These are phyloP conservation scores for Ogataea ramenticola DNA, from an alignment of 805 yeast species.

Conservation along the genomic window DNA sequence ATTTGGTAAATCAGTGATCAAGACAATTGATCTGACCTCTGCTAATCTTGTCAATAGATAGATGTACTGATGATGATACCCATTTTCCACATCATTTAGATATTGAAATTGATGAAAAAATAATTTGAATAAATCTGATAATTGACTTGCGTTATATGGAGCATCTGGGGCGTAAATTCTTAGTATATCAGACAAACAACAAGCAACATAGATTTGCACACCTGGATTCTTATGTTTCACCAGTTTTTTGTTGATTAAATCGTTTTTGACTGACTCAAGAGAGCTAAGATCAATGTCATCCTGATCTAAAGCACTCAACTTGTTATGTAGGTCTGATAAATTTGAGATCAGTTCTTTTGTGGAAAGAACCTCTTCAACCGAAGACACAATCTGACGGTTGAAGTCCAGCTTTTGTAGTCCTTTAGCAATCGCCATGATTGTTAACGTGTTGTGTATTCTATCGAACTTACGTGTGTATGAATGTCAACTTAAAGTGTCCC, in stretches of 20 bases:
- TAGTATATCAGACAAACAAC: conserved; percentile 69
- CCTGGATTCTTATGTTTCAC: conserved; percentile 57
- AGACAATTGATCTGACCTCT: conserved; percentile 66
- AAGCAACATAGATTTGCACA: conserved; percentile 61
- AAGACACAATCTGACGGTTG: conserved; percentile 37
- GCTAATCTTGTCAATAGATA: conserved; percentile 62
- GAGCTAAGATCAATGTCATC: conserved; percentile 43
- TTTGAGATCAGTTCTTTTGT: conserved; percentile 55
- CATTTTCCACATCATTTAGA: conserved; percentile 40
- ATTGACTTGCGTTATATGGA: conserved; percentile 62
- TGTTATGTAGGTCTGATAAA: conserved; percentile 52
- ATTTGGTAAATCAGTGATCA: conserved; percentile 68
- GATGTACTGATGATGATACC: conserved; percentile 51
- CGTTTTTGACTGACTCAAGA: conserved; percentile 38
- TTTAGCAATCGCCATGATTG: conserved; percentile 11
- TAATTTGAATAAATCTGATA: conserved; percentile 58
- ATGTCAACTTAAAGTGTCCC: too few relatives aligned
- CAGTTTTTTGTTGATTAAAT: conserved; percentile 52
- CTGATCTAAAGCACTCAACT: conserved; percentile 56
- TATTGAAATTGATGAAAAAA: conserved; percentile 56
- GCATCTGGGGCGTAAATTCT: conserved; percentile 86
- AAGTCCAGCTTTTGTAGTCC: conserved; percentile 11
- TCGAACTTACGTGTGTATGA: too few relatives aligned
- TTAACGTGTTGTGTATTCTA: background rate
- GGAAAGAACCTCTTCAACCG: conserved; percentile 49